phyloP scores from a whole-genome alignment of 2,329 filamentous ascomycete species.

The Epicoccum sorghinum region DNA sequence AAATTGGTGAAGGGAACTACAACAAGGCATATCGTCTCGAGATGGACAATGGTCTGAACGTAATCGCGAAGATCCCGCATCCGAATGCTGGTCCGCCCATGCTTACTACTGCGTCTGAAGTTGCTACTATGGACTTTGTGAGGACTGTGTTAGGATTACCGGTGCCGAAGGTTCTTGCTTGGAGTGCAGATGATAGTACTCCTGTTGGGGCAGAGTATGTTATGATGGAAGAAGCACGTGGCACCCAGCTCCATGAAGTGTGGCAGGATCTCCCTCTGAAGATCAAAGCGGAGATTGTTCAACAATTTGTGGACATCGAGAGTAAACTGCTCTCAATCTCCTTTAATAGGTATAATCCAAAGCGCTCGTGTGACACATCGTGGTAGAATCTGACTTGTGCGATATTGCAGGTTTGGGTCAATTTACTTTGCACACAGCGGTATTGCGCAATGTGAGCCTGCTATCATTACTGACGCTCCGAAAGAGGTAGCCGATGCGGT shows the following conservation, averaged over 20 bases:
- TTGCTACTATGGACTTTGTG: slow-evolving; percentile 33
- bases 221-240: slow-evolving; percentile 33
- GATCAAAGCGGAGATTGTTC: slow-evolving; percentile 37
- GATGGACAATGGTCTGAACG: slow-evolving; percentile 28
- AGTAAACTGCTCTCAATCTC: background rate
- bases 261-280: slow-evolving; percentile 38
- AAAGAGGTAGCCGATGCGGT: slow-evolving; percentile 7
- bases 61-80: slow-evolving; percentile 26
- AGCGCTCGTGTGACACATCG: slow-evolving; percentile 24
- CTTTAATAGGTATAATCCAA: slow-evolving; percentile 22
- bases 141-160: slow-evolving; percentile 28
- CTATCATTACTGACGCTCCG: slow-evolving; percentile 23
- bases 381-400: slow-evolving; percentile 21
- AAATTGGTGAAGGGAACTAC: slow-evolving; percentile 34
- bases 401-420: slow-evolving; percentile 21
- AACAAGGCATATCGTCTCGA: slow-evolving; percentile 33
- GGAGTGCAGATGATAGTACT: slow-evolving; percentile 25
- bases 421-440: slow-evolving; percentile 31
- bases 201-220: slow-evolving; percentile 34
- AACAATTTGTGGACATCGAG: background rate
- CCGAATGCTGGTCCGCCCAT: slow-evolving; percentile 22
- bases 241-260: slow-evolving; percentile 34
- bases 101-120: slow-evolving; percentile 25
- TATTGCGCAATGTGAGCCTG: slow-evolving; percentile 40
- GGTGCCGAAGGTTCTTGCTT: slow-evolving; percentile 30